These are phyloP conservation scores for Trametes sanguinea DNA, from an alignment of 768 basidiomycete species.

Conservation along the genomic window DNA sequence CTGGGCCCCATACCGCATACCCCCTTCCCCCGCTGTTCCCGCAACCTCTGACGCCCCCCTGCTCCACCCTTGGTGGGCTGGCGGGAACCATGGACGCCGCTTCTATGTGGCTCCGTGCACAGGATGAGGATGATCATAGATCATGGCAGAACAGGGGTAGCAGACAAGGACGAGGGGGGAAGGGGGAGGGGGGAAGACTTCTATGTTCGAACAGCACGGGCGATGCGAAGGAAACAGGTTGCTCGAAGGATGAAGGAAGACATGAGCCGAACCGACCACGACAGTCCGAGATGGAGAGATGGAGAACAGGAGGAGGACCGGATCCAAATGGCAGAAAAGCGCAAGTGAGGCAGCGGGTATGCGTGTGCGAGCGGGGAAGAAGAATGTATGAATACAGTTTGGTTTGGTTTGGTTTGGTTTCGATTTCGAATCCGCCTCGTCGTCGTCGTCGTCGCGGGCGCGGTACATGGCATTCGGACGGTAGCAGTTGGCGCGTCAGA, in stretches of 20 bases:
- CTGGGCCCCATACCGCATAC: too few species aligned
- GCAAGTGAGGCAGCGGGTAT: not conserved
- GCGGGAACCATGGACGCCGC: too few species aligned
- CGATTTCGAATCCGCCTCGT: not conserved
- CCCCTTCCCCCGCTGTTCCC: too few species aligned
- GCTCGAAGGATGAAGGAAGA: not conserved
- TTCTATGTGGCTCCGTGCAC: too few species aligned
- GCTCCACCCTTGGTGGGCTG: too few species aligned
- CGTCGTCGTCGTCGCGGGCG: not conserved
- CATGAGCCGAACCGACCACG: not conserved
- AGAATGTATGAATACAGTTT: slow-evolving; percentile 12
- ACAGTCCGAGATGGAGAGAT: not conserved
- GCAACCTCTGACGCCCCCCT: too few species aligned
- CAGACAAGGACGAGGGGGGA: not conserved
- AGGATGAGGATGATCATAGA: too few species aligned
- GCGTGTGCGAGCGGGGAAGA: not conserved
- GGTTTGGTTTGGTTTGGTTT: slow-evolving; percentile 12
- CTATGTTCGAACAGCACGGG: too few species aligned
- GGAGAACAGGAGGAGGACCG: not conserved
- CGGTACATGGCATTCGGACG: not conserved
- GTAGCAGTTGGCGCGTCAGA: not conserved
- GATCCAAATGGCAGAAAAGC: not conserved
- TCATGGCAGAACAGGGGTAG: too few species aligned
- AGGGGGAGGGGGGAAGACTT: not conserved
- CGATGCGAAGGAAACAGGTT: too few species aligned